phyloP scores from a whole-genome alignment of 2,329 filamentous ascomycete genomes.

The Aspergillus sp. region DNA sequence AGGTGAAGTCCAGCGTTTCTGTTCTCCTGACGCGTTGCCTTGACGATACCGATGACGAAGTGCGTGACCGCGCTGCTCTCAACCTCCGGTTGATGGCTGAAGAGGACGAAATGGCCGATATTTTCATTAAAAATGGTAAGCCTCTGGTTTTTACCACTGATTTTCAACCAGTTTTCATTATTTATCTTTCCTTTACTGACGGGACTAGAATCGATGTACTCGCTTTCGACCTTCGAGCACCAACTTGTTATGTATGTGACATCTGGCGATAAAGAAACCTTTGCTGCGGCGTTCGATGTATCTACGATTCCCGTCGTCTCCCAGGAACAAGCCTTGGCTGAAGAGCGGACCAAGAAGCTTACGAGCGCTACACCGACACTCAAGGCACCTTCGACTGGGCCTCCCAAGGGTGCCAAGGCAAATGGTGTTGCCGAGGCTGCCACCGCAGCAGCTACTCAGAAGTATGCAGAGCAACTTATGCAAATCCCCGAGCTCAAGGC shows the following conservation, averaged over 20 bases:
- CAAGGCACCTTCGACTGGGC: constrained; percentile 83
- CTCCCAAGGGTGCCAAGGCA: constrained; percentile 65
- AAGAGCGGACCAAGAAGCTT: constrained; percentile 96
- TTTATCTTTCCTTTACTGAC: constrained; percentile 20
- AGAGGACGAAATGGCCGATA: constrained; percentile 79
- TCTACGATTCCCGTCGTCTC: constrained; percentile 89
- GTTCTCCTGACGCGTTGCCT: constrained; percentile 90
- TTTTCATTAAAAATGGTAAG: constrained; percentile 89
- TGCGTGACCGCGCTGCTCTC: constrained; percentile 89
- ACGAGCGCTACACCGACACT: constrained; percentile 88
- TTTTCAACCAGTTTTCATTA: no score
- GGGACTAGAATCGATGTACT: constrained; percentile 82
- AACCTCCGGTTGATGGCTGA: constrained; percentile 91
- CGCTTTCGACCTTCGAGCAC: constrained; percentile 90
- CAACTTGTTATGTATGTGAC: constrained; percentile 98
- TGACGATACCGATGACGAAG: constrained; percentile 96
- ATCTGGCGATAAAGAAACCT: constrained; percentile 82
- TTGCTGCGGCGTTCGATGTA: constrained; percentile 84
- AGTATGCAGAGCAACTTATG: constrained; percentile 83
- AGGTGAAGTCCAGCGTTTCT: constrained; percentile 93
- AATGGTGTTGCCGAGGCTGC: constrained; percentile 72
- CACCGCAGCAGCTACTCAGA: constrained; percentile 77
- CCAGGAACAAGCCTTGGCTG: constrained; percentile 91
- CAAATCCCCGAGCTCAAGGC: constrained; percentile 87
- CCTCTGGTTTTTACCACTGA: constrained; percentile 16